phyloP scores from a whole-genome alignment of 768 basidiomycete genomes.

The Rossbeevera mucosa region DNA sequence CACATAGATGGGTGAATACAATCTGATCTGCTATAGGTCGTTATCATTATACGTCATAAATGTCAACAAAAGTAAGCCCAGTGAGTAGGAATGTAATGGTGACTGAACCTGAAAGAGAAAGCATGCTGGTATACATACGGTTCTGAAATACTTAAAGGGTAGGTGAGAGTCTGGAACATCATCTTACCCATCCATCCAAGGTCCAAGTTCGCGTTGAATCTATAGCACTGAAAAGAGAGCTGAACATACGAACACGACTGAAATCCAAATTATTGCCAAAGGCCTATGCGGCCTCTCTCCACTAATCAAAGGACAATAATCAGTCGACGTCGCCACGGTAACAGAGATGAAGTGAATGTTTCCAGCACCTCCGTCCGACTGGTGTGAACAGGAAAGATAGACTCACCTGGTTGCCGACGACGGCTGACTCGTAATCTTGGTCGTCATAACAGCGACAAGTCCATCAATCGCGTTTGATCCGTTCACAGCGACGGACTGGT shows the following conservation, averaged over 20 bases:
- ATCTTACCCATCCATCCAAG: not conserved
- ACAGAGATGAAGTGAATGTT: not conserved
- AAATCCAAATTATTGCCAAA: conserved; percentile 7
- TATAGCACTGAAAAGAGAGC: conserved; percentile 13
- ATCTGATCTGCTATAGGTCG: not conserved
- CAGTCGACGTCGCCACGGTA: not conserved
- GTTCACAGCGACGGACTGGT: conserved; percentile 44
- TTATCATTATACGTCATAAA: not conserved
- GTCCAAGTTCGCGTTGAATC: not conserved
- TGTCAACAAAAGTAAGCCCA: not conserved
- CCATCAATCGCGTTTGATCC: conserved; percentile 74
- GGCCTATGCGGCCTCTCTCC: conserved; percentile 11
- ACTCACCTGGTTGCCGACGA: conserved; percentile 23
- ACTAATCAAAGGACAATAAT: not conserved
- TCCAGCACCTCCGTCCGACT: not conserved
- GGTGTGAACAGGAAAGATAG: not conserved
- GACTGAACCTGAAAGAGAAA: not conserved
- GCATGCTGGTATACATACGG: not conserved
- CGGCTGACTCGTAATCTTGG: conserved; percentile 52
- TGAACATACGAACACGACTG: conserved; percentile 12
- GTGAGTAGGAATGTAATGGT: not conserved
- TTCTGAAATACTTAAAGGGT: not conserved
- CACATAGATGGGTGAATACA: not conserved
- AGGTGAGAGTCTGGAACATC: not conserved
- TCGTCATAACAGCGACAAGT: conserved; percentile 71